These are phyloP conservation scores for Talaromyces funiculosus DNA, from an alignment of 2,329 filamentous ascomycete species.

Conservation along the genomic window DNA sequence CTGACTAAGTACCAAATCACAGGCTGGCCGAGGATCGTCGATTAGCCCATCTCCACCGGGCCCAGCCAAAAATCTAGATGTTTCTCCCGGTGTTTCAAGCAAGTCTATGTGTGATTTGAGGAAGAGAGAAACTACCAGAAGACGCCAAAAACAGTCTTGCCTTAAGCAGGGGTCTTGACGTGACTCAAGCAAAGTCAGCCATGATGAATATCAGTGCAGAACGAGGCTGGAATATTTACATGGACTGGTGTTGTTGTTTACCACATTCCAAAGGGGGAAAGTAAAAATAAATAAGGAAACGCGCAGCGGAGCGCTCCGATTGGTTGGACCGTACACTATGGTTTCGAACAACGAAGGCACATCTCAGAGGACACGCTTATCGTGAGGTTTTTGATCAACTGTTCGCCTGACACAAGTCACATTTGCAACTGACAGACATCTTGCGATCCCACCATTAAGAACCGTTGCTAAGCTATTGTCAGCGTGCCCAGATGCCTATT, in stretches of 20 bases:
- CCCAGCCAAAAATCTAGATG: constrained; percentile 6
- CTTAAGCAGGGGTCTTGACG: background rate
- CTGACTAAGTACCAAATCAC: background rate
- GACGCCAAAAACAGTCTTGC: background rate
- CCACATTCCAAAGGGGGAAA: constrained; percentile 7
- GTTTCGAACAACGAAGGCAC: background rate
- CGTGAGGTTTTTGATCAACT: background rate
- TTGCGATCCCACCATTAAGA: no score
- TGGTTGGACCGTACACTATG: background rate
- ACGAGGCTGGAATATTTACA: background rate
- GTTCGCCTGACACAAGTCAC: background rate
- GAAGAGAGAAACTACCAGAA: background rate
- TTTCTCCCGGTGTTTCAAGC: background rate
- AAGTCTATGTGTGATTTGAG: background rate
- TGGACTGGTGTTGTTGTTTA: background rate
- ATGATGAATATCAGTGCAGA: background rate
- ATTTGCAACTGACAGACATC: no score
- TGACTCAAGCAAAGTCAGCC: background rate
- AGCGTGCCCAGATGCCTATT: background rate
- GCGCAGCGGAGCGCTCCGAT: background rate
- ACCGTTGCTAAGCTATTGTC: background rate
- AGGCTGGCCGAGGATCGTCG: constrained; percentile 6
- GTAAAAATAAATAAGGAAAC: background rate
- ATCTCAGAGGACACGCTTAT: background rate
- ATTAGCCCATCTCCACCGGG: constrained; percentile 12